A percentile compares a stretch with the other conserved stretches of the same genome.
These are phyloP conservation scores for Trifolium subterraneum DNA, from an alignment of 306 rosid genomes.

Conservation along the genomic window DNA sequence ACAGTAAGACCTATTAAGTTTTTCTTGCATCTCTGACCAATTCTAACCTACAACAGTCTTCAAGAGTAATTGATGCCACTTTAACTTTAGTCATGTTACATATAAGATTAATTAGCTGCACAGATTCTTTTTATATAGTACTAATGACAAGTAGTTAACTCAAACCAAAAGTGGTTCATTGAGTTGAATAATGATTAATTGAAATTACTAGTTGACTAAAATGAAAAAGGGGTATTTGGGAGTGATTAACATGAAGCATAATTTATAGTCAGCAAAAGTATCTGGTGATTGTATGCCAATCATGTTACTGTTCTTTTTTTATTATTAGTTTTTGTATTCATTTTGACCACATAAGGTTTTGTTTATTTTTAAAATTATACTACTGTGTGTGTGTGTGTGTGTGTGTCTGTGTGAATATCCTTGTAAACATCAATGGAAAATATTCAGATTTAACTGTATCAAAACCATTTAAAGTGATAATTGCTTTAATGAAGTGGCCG, in stretches of 20 bases:
- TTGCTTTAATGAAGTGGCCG: background rate
- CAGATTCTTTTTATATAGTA: slow-evolving; percentile 3
- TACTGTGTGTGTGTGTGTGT: background rate
- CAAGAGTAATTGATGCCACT: background rate
- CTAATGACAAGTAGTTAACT: slow-evolving; percentile 9
- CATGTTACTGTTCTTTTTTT: background rate
- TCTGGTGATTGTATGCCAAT: background rate
- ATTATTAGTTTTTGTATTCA: background rate
- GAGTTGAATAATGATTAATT: slow-evolving; percentile 16
- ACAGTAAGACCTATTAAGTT: background rate
- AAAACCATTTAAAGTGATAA: slow-evolving; percentile 26
- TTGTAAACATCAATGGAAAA: background rate
- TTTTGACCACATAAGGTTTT: background rate
- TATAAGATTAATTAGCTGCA: slow-evolving; percentile 21
- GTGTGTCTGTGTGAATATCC: background rate
- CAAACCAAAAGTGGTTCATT: slow-evolving; percentile 8
- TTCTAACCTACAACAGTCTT: slow-evolving; percentile 14
- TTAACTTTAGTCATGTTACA: slow-evolving; percentile 13
- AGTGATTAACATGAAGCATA: background rate
- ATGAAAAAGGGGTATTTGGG: slow-evolving; percentile 1
- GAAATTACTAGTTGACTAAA: slow-evolving; percentile 24
- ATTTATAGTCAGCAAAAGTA: slow-evolving; percentile 7
- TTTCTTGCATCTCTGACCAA: background rate
- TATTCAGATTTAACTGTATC: background rate
- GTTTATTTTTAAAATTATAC: background rate